Evolutionary conservation across 768 basidiomycete genomes (phyloP), one percentile per base, ranked within the genome.

Genomic region (Butyriboletus loyo): DNA sequence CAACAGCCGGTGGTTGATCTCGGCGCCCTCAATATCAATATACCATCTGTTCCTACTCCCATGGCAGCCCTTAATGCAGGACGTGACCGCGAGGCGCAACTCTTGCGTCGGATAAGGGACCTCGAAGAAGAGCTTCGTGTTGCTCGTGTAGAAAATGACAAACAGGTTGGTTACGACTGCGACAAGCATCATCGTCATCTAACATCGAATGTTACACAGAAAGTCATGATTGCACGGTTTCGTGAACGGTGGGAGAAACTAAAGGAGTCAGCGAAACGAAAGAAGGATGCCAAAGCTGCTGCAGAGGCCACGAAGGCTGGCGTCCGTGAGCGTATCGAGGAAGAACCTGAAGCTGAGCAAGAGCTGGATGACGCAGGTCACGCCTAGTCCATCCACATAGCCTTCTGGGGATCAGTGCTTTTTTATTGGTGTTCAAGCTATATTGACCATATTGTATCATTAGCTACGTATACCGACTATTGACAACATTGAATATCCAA

Each of bases 231-330:
- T 57, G 75, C 77, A 21, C 86, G 87, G 61, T 92, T 89, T 70
- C 82, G 87, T 25, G 91, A 92, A 70, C 79, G 89, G 36, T 93
- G 91, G 91, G 88, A 89, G 66, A 92, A 90, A 67, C 73, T 93
- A 51, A 93, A 93, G 66, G 92, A 93, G 63, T 87, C 87, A 25
- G 87, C 89, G 8, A 90, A 85, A 69, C 83, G 87, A 54, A 92
- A 92, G 73, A 89, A 91, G 66, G 87, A 89, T 62, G 85, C 84
- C 46, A 81, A 79, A 60, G 76, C 72, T 14, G 80, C 78, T 9
- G 76, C 77, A 17, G 79, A 76, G 21, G 73, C 72, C 17, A 63
- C 76, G 60, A 70, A 72, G 35, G 59, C 73, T 22, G 69, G 72
- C 28, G 76, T 85, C 37, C 76, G 81, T 55, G 86, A 89, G 52